Evolutionary conservation across 2,329 filamentous ascomycete species (phyloP), one percentile per base, ranked within the genome.

Genomic region (Tolypocladium inflatum): DNA sequence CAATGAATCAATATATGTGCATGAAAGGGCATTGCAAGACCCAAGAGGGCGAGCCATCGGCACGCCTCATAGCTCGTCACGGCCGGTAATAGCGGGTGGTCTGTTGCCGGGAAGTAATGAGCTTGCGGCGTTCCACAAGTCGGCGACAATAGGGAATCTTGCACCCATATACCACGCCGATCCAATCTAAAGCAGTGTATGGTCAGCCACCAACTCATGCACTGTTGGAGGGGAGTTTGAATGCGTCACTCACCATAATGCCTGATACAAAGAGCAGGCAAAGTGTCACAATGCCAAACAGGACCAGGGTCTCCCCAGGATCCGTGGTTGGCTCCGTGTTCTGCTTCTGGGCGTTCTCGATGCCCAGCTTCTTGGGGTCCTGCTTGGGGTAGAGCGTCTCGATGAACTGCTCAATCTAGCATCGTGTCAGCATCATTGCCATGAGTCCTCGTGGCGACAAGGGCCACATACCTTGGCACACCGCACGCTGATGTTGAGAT

Each of bases 301-400:
- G 80, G 67, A 89, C 82, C 64, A 84, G 75, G 10, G 79, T 80
- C 67, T 90, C 85, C 61, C 83, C 78, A 10, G 82, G 68, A 60
- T 82, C 78, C 68, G 80, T 79, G 6, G 73, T 64, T 41, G 74
- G 71, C 60, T 81, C 73, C 57, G 76, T 69, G 55, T 65, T 67
- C 61, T 73, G 67, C 61, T 68, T 70, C 62, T 72, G 68, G 58
- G 71, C 66, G 55, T 75, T 73, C 42, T 73, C 66, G 17, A 74
- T 69, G 38, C 76, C 73, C 41, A 83, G 71, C 61, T 78, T 76
- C 67, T 88, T 86, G 51, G 89, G 82, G 62, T 89, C 85, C 73
- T 96, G 91, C 10, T 84, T 82, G 4, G 94, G 94, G 83, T 92
- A 97, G 65, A 97, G 85, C 6, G 86, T 87, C 74, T 97, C 93